Conservation (phyloP, 2,329 filamentous ascomycete genomes). For the Diaporthe sp. region DNA sequence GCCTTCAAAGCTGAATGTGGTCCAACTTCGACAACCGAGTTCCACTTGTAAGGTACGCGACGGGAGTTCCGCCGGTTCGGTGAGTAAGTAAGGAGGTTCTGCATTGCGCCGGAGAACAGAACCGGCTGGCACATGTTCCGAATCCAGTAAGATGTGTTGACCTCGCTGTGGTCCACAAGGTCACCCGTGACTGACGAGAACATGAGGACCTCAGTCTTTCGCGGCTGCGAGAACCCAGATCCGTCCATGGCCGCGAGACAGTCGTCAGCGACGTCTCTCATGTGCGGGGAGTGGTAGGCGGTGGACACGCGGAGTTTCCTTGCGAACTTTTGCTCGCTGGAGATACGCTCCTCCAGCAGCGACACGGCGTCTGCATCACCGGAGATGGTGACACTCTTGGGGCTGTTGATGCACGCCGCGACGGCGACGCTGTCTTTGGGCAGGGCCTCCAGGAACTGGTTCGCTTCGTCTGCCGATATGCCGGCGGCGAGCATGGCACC, state of each 20-base stretch:
- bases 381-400: constrained; percentile 45
- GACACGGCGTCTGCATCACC: constrained; percentile 44
- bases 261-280: constrained; percentile 47
- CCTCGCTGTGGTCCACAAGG: neutral
- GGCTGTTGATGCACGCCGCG: constrained; percentile 45
- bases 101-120: constrained; percentile 23
- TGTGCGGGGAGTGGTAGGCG: constrained; percentile 51
- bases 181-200: constrained; percentile 17
- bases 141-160: constrained; percentile 20
- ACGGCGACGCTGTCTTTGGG: neutral
- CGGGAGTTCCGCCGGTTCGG: neutral
- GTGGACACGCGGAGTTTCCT: constrained; percentile 44
- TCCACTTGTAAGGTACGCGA: neutral
- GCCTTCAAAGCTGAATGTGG: constrained; percentile 25
- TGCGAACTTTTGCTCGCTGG: constrained; percentile 42
- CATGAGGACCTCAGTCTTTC: neutral
- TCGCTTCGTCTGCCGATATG: neutral
- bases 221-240: neutral
- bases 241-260: constrained; percentile 44
- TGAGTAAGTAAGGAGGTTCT: constrained; percentile 11
- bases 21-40: constrained; percentile 2
- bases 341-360: constrained; percentile 37
- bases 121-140: constrained; percentile 24
- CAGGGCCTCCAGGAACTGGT: neutral
- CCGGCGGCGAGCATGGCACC: constrained; percentile 32